Percentiles rank a stretch among this genome's conserved stretches.
These are phyloP conservation scores for Cinchona pubescens DNA, from an alignment of 257 asterid genomes.

Conservation along the genomic window DNA sequence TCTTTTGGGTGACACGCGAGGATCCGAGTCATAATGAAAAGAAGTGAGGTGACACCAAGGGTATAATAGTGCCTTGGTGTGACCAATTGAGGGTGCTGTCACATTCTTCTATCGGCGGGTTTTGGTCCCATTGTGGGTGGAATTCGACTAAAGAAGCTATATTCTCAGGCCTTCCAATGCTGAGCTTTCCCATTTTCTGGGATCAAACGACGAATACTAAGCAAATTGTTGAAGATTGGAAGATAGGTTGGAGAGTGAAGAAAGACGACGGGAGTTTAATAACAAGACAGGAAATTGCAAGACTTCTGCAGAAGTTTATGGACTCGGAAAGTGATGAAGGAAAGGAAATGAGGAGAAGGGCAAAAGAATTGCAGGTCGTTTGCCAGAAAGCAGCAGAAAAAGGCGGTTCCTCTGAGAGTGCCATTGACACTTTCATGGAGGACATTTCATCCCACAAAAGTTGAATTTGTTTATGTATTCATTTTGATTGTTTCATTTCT, in stretches of 20 bases:
- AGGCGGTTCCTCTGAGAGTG: constrained; percentile 39
- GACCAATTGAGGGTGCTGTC: constrained; percentile 52
- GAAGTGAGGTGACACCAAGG: constrained; percentile 20
- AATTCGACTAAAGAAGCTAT: constrained; percentile 57
- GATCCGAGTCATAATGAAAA: constrained; percentile 16
- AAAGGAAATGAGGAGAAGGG: constrained; percentile 36
- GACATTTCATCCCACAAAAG: neutral
- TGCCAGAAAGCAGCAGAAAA: constrained; percentile 35
- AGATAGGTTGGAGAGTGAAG: constrained; percentile 53
- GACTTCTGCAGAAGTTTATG: constrained; percentile 41
- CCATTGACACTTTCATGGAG: constrained; percentile 35
- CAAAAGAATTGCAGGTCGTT: constrained; percentile 26
- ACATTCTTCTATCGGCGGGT: constrained; percentile 58
- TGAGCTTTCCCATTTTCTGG: constrained; percentile 41
- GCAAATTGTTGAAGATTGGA: constrained; percentile 57
- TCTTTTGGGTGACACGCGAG: constrained; percentile 51
- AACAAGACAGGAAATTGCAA: constrained; percentile 30
- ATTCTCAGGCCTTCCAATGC: constrained; percentile 51
- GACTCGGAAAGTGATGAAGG: constrained; percentile 40
- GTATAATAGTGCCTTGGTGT: constrained; percentile 63
- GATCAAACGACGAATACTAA: constrained; percentile 55
- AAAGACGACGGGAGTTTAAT: constrained; percentile 27
- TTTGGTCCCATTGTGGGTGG: constrained; percentile 78
- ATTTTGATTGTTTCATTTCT: constrained; percentile 15
- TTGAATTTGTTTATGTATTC: neutral